These are phyloP conservation scores for Ceratocystis cacaofunesta DNA, from an alignment of 2,329 filamentous ascomycete species.

Conservation along the genomic window DNA sequence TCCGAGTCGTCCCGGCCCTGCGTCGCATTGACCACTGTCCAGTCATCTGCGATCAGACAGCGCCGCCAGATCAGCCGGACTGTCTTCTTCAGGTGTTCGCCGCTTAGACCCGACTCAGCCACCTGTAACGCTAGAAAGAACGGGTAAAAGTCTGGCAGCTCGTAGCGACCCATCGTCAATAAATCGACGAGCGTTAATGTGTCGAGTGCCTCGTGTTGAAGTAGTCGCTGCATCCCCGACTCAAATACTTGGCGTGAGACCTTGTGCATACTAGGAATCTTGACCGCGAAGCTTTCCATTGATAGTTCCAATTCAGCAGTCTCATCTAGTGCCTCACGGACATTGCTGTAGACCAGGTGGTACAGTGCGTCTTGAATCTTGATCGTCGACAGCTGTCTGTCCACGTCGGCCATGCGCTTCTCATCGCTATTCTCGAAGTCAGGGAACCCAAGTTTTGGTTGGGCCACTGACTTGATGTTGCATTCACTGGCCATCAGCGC, in stretches of 20 bases:
- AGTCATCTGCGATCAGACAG: slow-evolving; percentile 70
- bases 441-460: slow-evolving; percentile 21
- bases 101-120: slow-evolving; percentile 38
- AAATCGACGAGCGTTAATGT: slow-evolving; percentile 53
- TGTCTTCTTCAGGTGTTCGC: slow-evolving; percentile 43
- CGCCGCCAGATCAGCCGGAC: slow-evolving; percentile 68
- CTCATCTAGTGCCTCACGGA: slow-evolving; percentile 61
- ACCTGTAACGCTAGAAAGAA: slow-evolving; percentile 62
- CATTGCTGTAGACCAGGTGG: slow-evolving; percentile 50
- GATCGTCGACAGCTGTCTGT: slow-evolving; percentile 52
- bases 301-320: slow-evolving; percentile 64
- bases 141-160: slow-evolving; percentile 30
- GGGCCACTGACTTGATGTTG: slow-evolving; percentile 20
- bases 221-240: slow-evolving; percentile 51
- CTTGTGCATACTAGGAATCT: slow-evolving; percentile 43
- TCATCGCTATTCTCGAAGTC: slow-evolving; percentile 23
- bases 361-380: slow-evolving; percentile 69
- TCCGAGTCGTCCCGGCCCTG: slow-evolving; percentile 56
- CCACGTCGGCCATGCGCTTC: slow-evolving; percentile 36
- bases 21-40: slow-evolving; percentile 65
- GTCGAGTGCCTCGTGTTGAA: slow-evolving; percentile 58
- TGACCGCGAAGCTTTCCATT: slow-evolving; percentile 48
- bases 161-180: slow-evolving; percentile 52
- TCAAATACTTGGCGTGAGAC: slow-evolving; percentile 58
- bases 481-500: slow-evolving; percentile 50